Base-by-base conservation (phyloP, 2,329 filamentous ascomycete species). In the Curvularia sp. region DNA sequence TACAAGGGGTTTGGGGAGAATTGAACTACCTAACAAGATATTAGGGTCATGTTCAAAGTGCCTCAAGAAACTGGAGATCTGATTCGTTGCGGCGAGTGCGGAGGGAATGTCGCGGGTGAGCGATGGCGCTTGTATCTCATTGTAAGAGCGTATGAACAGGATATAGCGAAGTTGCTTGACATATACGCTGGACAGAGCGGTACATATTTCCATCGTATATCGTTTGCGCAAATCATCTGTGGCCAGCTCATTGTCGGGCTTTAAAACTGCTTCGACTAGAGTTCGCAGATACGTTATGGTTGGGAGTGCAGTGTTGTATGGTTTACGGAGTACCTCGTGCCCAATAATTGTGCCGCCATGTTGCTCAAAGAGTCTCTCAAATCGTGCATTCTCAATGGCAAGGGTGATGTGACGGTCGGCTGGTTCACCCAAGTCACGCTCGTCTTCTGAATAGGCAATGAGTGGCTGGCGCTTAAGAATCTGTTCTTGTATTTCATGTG, bases 401-500 rank as follows among this genome's bases (percentile, higher is more conserved):
- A 18, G 20, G n/a, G 28, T 18, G 26, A 51, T 51, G 24, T 51
- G 24, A 30, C 35, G 49, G 49, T 22, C 28, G 5, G 35, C 20
- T 10, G 38, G 39, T 26, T 28, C 13, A 20, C 18, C 4, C 49
- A 33, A 5, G 2, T 31, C 39, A 7, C 22, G 26, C 9, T 30
- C 18, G 15, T 49, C 26, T 31, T 30, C n/a, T 5, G 53, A 50
- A 24, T 44, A 56, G 2, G 22, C 47, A 7, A 46, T 28, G 24
- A 56, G 53, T 24, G 39, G 53, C 12, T 46, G 30, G 26, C 38
- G 44, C 7, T 20, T 39, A 15, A 56, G 43, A 8, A 56, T 46
- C 18, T 56, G 26, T 38, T 56, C 48, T 30, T 56, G 53, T 26
- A 56, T 56, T 30, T 46, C 47, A 20, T 30, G 13, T n/a, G 53